Percentiles rank a stretch among this genome's conserved stretches.
Evolutionary conservation across 805 yeast genomes (phyloP).

Genomic region (Yarrowia yakushimensis): DNA sequence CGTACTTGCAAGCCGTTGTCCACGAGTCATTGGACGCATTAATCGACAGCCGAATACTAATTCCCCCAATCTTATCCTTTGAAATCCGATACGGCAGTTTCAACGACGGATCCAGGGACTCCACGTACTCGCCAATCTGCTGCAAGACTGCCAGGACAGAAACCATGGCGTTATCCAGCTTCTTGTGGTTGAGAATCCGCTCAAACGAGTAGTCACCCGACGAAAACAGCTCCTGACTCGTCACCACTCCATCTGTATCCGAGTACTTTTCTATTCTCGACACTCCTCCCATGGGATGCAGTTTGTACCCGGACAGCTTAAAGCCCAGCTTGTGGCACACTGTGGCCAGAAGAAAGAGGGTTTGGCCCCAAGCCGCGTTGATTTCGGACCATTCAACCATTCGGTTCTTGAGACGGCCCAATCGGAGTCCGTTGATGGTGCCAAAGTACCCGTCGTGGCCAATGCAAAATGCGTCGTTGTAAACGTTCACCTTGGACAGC

Average conservation of each 20-base stretch:
- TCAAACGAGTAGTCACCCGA: constrained; percentile 72
- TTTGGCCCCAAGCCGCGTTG: constrained; percentile 87
- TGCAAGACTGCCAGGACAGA: constrained; percentile 63
- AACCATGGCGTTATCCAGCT: constrained; percentile 76
- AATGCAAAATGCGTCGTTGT: constrained; percentile 76
- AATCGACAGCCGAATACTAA: constrained; percentile 66
- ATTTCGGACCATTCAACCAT: constrained; percentile 86
- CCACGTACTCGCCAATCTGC: constrained; percentile 48
- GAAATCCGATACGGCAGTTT: constrained; percentile 74
- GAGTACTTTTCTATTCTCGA: constrained; percentile 62
- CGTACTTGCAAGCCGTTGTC: constrained; percentile 84
- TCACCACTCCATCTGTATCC: constrained; percentile 31
- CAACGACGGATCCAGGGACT: constrained; percentile 47
- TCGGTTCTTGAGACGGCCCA: constrained; percentile 62
- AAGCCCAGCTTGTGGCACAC: constrained; percentile 56
- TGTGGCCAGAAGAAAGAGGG: constrained; percentile 65
- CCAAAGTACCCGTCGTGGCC: constrained; percentile 83
- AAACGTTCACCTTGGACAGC: constrained; percentile 73
- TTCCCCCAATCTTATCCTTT: constrained; percentile 71
- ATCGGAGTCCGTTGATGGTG: constrained; percentile 75
- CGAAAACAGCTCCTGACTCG: constrained; percentile 54
- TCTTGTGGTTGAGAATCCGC: constrained; percentile 66
- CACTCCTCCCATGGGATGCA: constrained; percentile 80
- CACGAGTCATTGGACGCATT: constrained; percentile 67
- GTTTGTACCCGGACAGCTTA: constrained; percentile 53